Conservation (phyloP, 2,329 filamentous ascomycete species). For the Amauroascus verrucosus region DNA sequence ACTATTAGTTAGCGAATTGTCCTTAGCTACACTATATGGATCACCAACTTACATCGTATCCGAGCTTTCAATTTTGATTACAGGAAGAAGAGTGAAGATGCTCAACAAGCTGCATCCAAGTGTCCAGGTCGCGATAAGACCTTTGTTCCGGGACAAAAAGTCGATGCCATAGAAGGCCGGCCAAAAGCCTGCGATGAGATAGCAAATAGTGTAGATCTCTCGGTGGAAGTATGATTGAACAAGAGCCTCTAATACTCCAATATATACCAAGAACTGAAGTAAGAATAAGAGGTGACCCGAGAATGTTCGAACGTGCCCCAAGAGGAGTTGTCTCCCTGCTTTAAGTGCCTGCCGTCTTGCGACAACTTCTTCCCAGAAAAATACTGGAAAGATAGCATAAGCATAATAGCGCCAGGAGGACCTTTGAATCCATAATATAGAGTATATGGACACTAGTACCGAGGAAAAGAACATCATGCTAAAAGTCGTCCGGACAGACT, state of each 20-base stretch:
- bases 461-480: conserved; percentile 63
- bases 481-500: conserved; percentile 51
- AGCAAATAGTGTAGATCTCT: conserved; percentile 74
- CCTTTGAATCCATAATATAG: conserved; percentile 66
- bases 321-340: conserved; percentile 57
- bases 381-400: conserved; percentile 82
- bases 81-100: conserved; percentile 77
- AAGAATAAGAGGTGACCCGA: conserved; percentile 49
- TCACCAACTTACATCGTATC: conserved; percentile 64
- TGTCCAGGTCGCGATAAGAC: conserved; percentile 61
- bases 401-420: conserved; percentile 79
- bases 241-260: conserved; percentile 68
- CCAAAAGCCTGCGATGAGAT: conserved; percentile 66
- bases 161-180: conserved; percentile 60
- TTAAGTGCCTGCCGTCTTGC: conserved; percentile 60
- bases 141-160: conserved; percentile 58
- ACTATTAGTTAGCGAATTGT: conserved; percentile 13
- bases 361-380: conserved; percentile 95
- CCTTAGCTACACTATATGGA: background rate
- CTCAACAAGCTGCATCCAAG: conserved; percentile 75
- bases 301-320: conserved; percentile 56
- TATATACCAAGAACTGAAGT: conserved; percentile 55
- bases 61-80: conserved; percentile 71
- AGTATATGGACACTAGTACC: conserved; percentile 62
- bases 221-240: conserved; percentile 85